These are phyloP conservation scores for Paraphoma chrysanthemicola DNA, from an alignment of 2,329 filamentous ascomycete species.

Conservation along the genomic window DNA sequence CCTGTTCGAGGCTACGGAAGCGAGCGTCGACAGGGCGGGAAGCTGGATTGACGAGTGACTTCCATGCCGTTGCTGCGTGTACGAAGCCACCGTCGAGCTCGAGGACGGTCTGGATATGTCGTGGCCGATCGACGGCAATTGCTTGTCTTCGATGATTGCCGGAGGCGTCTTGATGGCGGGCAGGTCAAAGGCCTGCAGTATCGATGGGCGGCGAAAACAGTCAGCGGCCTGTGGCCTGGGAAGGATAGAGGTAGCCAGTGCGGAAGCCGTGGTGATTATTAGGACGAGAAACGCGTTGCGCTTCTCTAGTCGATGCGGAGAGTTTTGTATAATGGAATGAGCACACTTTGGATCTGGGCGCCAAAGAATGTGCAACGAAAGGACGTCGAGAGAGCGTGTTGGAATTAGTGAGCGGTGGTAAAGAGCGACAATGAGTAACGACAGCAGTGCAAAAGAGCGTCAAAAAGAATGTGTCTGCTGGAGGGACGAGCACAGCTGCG, in stretches of 20 bases:
- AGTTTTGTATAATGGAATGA: conserved; percentile 11
- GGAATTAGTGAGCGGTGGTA: conserved; percentile 29
- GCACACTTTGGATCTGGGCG: conserved; percentile 17
- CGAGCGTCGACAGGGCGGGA: conserved; percentile 66
- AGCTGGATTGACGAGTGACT: conserved; percentile 54
- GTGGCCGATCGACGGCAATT: conserved; percentile 57
- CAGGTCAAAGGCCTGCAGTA: conserved; percentile 57
- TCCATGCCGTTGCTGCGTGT: conserved; percentile 48
- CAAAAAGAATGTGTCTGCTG: conserved; percentile 19
- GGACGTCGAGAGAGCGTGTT: conserved; percentile 32
- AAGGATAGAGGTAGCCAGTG: conserved; percentile 63
- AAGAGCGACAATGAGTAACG: conserved; percentile 33
- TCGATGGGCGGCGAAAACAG: conserved; percentile 55
- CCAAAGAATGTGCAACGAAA: conserved; percentile 21
- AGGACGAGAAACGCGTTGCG: conserved; percentile 47
- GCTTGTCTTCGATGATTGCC: conserved; percentile 50
- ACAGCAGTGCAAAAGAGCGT: conserved; percentile 33
- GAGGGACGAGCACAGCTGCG: conserved; percentile 25
- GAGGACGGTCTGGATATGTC: conserved; percentile 63
- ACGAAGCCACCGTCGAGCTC: conserved; percentile 57
- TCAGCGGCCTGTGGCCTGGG: conserved; percentile 67
- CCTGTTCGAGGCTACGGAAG: conserved; percentile 62
- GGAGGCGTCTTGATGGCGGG: conserved; percentile 55
- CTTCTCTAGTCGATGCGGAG: conserved; percentile 29
- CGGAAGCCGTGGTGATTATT: conserved; percentile 60